These are phyloP conservation scores for Phytophthora pini DNA, from an alignment of 352 stramenopile genomes.

Conservation along the genomic window DNA sequence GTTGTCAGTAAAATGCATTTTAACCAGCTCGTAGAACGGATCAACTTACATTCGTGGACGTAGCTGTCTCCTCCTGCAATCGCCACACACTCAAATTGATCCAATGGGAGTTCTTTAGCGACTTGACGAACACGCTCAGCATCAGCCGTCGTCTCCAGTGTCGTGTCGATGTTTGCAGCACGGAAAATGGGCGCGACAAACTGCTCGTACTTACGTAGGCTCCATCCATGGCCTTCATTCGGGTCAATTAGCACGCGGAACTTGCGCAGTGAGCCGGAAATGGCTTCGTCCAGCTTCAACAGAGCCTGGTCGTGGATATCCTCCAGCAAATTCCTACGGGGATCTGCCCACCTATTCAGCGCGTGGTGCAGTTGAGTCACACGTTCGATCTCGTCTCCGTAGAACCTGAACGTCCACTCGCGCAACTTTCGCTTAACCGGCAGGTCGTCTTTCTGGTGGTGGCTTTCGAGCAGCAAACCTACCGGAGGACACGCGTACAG, in stretches of 20 bases:
- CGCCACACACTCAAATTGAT: slow-evolving; percentile 61
- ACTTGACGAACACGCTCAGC: slow-evolving; percentile 49
- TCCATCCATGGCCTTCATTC: slow-evolving; percentile 40
- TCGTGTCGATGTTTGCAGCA: slow-evolving; percentile 53
- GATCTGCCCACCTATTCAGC: slow-evolving; percentile 55
- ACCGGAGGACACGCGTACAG: slow-evolving; percentile 51
- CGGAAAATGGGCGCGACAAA: slow-evolving; percentile 58
- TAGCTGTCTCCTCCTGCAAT: slow-evolving; percentile 62
- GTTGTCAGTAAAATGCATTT: no score
- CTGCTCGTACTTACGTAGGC: slow-evolving; percentile 49
- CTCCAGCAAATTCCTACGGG: slow-evolving; percentile 25
- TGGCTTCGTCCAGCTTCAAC: slow-evolving; percentile 14
- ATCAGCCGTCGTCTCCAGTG: slow-evolving; percentile 46
- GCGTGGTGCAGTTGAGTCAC: slow-evolving; percentile 39
- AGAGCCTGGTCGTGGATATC: slow-evolving; percentile 18
- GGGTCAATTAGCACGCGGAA: slow-evolving; percentile 72
- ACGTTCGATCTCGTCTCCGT: slow-evolving; percentile 41
- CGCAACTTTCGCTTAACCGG: slow-evolving; percentile 41
- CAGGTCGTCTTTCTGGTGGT: slow-evolving; percentile 23
- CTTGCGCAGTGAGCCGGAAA: slow-evolving; percentile 29
- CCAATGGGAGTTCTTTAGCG: slow-evolving; percentile 46
- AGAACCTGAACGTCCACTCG: slow-evolving; percentile 56
- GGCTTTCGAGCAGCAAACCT: slow-evolving; percentile 10
- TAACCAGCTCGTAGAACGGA: no score
- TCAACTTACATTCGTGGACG: slow-evolving; percentile 49